Evolutionary conservation across 78 protist genomes (phyloP).

Genomic region (Polysphondylium violaceum): DNA sequence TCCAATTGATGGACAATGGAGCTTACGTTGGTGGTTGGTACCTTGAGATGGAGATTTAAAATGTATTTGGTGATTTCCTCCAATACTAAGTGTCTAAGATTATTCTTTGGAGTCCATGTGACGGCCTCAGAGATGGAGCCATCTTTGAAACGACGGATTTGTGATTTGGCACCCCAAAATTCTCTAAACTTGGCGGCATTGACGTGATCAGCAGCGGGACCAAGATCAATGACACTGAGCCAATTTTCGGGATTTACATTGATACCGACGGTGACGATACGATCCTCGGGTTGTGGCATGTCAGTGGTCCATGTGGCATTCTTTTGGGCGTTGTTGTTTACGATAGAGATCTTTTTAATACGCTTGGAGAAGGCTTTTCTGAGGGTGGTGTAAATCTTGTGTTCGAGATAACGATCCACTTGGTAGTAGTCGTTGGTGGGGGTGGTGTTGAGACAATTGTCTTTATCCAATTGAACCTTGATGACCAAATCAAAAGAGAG

Average conservation of each 20-base stretch:
- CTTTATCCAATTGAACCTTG: slow-evolving; percentile 10
- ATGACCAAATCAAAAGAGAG: slow-evolving; percentile 11
- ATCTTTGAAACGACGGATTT: slow-evolving; percentile 75
- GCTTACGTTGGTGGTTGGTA: slow-evolving; percentile 4
- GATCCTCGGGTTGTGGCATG: not conserved
- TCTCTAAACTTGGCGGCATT: slow-evolving; percentile 34
- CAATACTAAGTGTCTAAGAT: slow-evolving; percentile 45
- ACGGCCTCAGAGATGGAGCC: slow-evolving; percentile 75
- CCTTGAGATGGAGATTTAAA: slow-evolving; percentile 10
- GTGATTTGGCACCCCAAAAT: slow-evolving; percentile 73
- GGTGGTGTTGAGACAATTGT: not conserved
- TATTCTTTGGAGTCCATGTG: slow-evolving; percentile 45
- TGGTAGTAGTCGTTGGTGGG: slow-evolving; percentile 56
- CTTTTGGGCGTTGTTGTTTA: not conserved
- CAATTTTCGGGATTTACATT: slow-evolving; percentile 37
- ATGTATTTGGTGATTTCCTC: slow-evolving; percentile 46
- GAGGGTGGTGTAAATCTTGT: slow-evolving; percentile 7
- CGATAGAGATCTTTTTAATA: slow-evolving; percentile 1
- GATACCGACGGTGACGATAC: slow-evolving; percentile 19
- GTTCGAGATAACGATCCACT: slow-evolving; percentile 4
- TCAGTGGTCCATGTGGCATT: not conserved
- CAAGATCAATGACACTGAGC: slow-evolving; percentile 54
- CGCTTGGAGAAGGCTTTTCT: slow-evolving; percentile 33
- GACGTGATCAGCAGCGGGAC: slow-evolving; percentile 73
- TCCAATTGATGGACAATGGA: slow-evolving; percentile 30